These are phyloP conservation scores for Macaranga tanarius DNA, from an alignment of 441 rosid genomes.

Conservation along the genomic window DNA sequence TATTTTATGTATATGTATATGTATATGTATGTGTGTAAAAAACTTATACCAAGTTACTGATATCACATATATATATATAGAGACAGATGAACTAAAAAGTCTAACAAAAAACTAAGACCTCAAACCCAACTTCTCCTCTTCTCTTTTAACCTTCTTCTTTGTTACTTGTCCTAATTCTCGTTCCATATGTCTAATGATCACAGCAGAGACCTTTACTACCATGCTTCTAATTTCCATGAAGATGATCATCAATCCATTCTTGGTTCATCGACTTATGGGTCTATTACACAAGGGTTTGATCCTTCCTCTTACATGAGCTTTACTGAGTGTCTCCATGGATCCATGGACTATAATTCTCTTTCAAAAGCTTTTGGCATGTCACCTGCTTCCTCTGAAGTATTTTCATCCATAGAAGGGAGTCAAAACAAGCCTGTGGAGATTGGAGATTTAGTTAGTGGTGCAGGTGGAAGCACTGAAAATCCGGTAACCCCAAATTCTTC, in stretches of 20 bases:
- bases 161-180: background rate
- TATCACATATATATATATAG: background rate
- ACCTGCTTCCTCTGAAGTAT: conserved; percentile 43
- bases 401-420: conserved; percentile 39
- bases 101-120: conserved; percentile 23
- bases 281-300: conserved; percentile 28
- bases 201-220: conserved; percentile 41
- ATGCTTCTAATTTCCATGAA: conserved; percentile 30
- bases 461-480: conserved; percentile 22
- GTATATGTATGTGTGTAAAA: conserved; percentile 11
- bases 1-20: too few relatives aligned
- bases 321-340: conserved; percentile 56
- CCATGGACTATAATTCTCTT: conserved; percentile 62
- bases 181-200: conserved; percentile 53
- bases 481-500: conserved; percentile 54
- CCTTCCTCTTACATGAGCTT: conserved; percentile 47
- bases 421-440: conserved; percentile 26
- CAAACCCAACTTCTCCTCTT: conserved; percentile 2
- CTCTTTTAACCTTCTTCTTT: background rate
- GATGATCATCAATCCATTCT: conserved; percentile 23
- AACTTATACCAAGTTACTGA: conserved; percentile 21
- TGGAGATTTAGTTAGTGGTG: conserved; percentile 28
- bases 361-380: conserved; percentile 57
- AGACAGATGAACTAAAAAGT: conserved; percentile 33
- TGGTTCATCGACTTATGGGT: conserved; percentile 20